Evolutionary conservation across 2,329 filamentous ascomycete species (phyloP), one percentile per base, ranked within the genome.

Genomic region (Cladophialophora bantiana): DNA sequence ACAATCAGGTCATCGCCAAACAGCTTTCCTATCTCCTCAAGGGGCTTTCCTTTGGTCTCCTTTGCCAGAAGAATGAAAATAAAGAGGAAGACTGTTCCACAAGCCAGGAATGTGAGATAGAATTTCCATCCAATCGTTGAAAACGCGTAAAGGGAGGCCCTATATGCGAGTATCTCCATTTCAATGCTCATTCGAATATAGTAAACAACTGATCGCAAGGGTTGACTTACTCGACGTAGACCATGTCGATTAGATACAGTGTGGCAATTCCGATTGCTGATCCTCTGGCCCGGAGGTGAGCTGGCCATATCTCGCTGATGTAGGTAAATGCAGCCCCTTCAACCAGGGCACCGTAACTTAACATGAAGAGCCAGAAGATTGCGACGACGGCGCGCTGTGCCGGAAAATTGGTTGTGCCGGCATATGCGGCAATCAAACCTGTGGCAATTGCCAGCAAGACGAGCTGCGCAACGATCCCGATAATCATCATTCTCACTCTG

Each of bases 311-410:
- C 71, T 83, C 81, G 1, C 78, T 76, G 12, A 81, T 76, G 62
- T 82, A 82, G 26, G 81, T 74, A 61, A 82, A 83, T 73, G 82
- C 80, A 10, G 79, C 82, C 0, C 81, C 81, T 64, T 83, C 81
- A 20, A 81, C 76, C 68, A 76, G 82, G 35, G 78, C 79, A 36
- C 75, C 76, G 75, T 78, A 81, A 70, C 76, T 81, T 61, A 77
- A 68, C 50, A 78, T 76, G 66, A 76, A 79, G 66, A 80, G 73
- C 70, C 77, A 80, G 52, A 78, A 73, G 71, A 80, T 79, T 63
- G 80, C 79, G 0, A 80, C 75, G 4, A 75, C 77, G 2, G 76
- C 78, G 20, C 74, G 73, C 7, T 77, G 74, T 1, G 76, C 72
- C 2, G 63, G 65, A 7, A 58, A 26, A 64, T 80, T 78, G 35